phyloP scores from a whole-genome alignment of 2,329 filamentous ascomycete species.

The Rosellinia necatrix region DNA sequence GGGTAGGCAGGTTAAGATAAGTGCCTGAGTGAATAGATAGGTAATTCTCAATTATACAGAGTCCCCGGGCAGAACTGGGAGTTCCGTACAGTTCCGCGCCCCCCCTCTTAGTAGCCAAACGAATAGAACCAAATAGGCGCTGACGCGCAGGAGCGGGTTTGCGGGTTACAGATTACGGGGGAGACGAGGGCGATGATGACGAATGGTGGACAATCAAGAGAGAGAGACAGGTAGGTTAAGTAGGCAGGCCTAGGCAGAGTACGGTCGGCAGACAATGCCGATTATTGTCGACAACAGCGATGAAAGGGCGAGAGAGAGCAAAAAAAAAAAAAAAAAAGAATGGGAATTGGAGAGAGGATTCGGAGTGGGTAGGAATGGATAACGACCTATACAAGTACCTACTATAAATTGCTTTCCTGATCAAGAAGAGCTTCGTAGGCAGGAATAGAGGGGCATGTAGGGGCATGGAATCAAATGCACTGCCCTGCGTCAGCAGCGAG shows the following conservation, averaged over 20 bases:
- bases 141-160: constrained; percentile 17
- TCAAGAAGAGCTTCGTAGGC: background rate
- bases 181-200: constrained; percentile 2
- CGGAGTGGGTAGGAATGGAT: constrained; percentile 9
- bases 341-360: constrained; percentile 19
- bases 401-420: no score
- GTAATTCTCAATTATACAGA: constrained; percentile 24
- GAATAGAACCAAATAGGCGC: constrained; percentile 20
- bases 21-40: constrained; percentile 25
- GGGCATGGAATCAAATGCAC: background rate
- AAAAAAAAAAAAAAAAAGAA: no score
- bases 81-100: constrained; percentile 5
- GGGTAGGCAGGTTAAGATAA: constrained; percentile 21
- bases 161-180: constrained; percentile 1
- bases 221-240: background rate
- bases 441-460: background rate
- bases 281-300: background rate
- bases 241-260: no score
- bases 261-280: no score
- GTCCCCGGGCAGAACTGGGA: constrained; percentile 9
- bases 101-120: constrained; percentile 22
- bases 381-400: background rate
- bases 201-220: constrained; percentile 17
- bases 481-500: constrained; percentile 12
- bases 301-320: background rate